phyloP scores from a whole-genome alignment of 805 yeast genomes.

The Candida argentea region DNA sequence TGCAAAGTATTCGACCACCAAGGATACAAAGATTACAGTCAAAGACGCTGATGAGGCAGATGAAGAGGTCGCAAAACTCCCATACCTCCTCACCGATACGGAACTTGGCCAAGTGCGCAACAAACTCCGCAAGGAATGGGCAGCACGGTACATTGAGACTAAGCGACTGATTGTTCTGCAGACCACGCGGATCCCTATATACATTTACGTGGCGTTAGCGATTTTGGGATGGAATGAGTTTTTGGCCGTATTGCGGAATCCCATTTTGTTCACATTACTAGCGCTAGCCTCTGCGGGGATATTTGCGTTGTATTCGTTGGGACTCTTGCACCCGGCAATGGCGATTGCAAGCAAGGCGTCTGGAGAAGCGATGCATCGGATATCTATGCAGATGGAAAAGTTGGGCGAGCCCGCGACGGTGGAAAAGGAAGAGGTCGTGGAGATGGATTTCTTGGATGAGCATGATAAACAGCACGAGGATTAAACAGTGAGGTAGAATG shows the following conservation, averaged over 20 bases:
- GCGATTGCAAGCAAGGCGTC: constrained; percentile 47
- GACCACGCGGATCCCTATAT: constrained; percentile 73
- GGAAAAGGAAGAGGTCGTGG: constrained; percentile 1
- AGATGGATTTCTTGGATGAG: background rate
- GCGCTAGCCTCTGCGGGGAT: constrained; percentile 49
- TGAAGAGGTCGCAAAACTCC: constrained; percentile 14
- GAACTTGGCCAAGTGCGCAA: constrained; percentile 34
- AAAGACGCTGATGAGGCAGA: constrained; percentile 21
- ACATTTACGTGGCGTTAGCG: constrained; percentile 61
- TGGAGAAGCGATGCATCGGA: constrained; percentile 47
- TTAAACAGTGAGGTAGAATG: background rate
- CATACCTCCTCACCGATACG: constrained; percentile 2
- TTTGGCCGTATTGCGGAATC: constrained; percentile 77
- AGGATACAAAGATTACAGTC: constrained; percentile 16
- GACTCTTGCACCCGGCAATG: constrained; percentile 68
- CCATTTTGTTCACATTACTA: constrained; percentile 60
- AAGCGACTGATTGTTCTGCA: constrained; percentile 76
- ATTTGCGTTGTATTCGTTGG: constrained; percentile 59
- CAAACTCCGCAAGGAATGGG: constrained; percentile 65
- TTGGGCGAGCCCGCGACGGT: constrained; percentile 12
- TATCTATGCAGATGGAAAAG: constrained; percentile 48
- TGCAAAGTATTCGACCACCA: constrained; percentile 13
- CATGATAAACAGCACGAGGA: background rate
- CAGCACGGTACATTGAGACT: constrained; percentile 75
- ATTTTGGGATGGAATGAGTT: constrained; percentile 95